Evolutionary conservation across 2,329 filamentous ascomycete species (phyloP).

Genomic region (Cladophialophora psammophila): DNA sequence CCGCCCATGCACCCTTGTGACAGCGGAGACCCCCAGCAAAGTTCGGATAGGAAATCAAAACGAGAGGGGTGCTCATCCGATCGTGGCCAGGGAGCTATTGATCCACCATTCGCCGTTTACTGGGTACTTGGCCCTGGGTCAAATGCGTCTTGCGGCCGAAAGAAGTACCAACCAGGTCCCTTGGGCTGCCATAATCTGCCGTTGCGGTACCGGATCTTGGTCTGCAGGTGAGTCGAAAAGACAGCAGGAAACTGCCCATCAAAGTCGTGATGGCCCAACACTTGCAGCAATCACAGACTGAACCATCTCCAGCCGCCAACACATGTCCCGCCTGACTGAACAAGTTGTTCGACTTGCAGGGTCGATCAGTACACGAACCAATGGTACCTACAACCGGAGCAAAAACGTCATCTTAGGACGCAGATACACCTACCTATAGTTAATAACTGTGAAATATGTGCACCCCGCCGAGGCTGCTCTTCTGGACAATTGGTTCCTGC

Average conservation of each 20-base stretch:
- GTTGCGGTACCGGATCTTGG: neutral
- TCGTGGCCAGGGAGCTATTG: neutral
- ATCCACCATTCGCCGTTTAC: conserved; percentile 1
- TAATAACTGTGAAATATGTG: conserved; percentile 11
- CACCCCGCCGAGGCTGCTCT: neutral
- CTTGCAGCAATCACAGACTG: neutral
- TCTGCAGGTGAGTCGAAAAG: neutral
- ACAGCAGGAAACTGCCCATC: conserved; percentile 6
- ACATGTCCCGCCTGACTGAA: conserved; percentile 15
- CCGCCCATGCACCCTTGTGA: conserved; percentile 3
- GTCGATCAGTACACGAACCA: conserved; percentile 23
- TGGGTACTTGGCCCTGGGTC: conserved; percentile 6
- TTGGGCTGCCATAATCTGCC: conserved; percentile 2
- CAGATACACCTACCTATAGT: neutral
- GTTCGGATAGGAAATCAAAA: conserved; percentile 6
- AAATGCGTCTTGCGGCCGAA: conserved; percentile 10
- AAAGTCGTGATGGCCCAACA: neutral
- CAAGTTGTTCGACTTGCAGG: conserved; percentile 10
- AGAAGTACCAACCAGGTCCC: conserved; percentile 1
- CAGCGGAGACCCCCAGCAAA: neutral
- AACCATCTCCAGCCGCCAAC: conserved; percentile 9
- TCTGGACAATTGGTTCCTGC: conserved; percentile 2
- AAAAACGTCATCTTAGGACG: neutral
- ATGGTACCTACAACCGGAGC: neutral
- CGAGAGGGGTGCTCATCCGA: neutral